phyloP scores from a whole-genome alignment of 1,139 yeast species.

The Suhomyces guaymorum region DNA sequence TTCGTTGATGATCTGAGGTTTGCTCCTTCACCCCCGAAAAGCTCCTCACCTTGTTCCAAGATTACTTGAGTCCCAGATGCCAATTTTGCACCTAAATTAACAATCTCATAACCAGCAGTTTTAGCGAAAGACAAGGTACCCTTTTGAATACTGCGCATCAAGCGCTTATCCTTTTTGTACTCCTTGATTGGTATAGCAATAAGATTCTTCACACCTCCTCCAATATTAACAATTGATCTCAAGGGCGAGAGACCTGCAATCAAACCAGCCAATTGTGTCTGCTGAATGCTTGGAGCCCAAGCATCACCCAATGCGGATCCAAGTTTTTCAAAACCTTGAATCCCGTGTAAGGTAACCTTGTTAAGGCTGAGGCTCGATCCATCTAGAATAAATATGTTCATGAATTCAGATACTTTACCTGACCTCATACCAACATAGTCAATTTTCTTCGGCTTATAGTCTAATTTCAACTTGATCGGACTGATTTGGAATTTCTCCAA shows the following conservation, averaged over 20 bases:
- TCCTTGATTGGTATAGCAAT: conserved; percentile 74
- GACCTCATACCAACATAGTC: conserved; percentile 83
- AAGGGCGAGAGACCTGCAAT: conserved; percentile 79
- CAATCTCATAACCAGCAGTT: conserved; percentile 77
- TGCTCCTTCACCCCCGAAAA: conserved; percentile 70
- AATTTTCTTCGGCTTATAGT: conserved; percentile 87
- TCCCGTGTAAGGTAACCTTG: conserved; percentile 67
- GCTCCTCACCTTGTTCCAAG: conserved; percentile 77
- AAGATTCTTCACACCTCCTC: conserved; percentile 74
- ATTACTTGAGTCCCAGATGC: conserved; percentile 88
- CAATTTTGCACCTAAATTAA: conserved; percentile 79
- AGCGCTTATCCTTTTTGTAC: conserved; percentile 69
- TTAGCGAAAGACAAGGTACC: conserved; percentile 79
- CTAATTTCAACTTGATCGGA: conserved; percentile 67
- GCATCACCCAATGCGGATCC: conserved; percentile 56
- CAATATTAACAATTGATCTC: conserved; percentile 72
- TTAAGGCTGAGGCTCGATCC: conserved; percentile 73
- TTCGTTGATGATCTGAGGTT: too few relatives aligned
- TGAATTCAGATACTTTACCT: conserved; percentile 82
- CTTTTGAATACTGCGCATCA: conserved; percentile 69
- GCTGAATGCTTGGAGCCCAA: conserved; percentile 87
- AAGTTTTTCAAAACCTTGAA: conserved; percentile 68
- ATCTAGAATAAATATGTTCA: conserved; percentile 85
- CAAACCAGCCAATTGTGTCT: conserved; percentile 76
- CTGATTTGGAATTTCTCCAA: conserved; percentile 68